Percentiles rank a stretch among this genome's conserved stretches.
phyloP scores from a whole-genome alignment of 345 rosid species.

The Firmiana major region DNA sequence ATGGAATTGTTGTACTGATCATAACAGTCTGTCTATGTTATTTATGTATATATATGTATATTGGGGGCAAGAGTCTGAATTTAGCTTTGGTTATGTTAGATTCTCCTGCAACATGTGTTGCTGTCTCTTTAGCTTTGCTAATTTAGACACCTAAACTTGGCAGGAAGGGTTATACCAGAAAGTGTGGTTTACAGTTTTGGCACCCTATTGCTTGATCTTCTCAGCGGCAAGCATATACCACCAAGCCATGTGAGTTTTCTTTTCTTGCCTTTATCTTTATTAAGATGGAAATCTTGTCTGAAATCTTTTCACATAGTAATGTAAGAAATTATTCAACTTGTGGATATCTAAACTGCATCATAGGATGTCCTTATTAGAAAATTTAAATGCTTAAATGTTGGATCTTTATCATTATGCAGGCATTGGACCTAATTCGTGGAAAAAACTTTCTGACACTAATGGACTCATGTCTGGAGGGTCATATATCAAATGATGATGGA shows the following conservation, averaged over 20 bases:
- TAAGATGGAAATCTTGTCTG: not conserved
- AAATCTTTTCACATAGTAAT: not conserved
- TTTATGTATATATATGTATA: not conserved
- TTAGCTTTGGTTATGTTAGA: not conserved
- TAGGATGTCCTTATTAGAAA: not conserved
- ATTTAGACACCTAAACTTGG: constrained; percentile 1
- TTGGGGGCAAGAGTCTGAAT: not conserved
- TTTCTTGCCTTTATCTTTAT: constrained; percentile 8
- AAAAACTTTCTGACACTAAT: constrained; percentile 69
- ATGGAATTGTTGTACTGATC: not conserved
- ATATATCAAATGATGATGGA: constrained; percentile 83
- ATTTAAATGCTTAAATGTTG: constrained; percentile 6
- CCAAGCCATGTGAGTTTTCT: constrained; percentile 68
- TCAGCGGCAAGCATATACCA: constrained; percentile 85
- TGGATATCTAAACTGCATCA: not conserved
- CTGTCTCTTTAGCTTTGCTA: not conserved
- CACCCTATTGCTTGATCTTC: constrained; percentile 78
- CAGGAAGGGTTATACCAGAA: constrained; percentile 81
- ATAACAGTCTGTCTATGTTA: not conserved
- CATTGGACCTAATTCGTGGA: constrained; percentile 77
- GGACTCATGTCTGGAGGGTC: constrained; percentile 77
- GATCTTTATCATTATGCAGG: constrained; percentile 38
- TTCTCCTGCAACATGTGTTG: not conserved
- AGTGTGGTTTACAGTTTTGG: constrained; percentile 88
- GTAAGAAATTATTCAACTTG: not conserved